Percentiles rank a stretch among this genome's conserved stretches.
Evolutionary conservation across 2,329 filamentous ascomycete genomes (phyloP).

Genomic region (Alternaria ethzedia): DNA sequence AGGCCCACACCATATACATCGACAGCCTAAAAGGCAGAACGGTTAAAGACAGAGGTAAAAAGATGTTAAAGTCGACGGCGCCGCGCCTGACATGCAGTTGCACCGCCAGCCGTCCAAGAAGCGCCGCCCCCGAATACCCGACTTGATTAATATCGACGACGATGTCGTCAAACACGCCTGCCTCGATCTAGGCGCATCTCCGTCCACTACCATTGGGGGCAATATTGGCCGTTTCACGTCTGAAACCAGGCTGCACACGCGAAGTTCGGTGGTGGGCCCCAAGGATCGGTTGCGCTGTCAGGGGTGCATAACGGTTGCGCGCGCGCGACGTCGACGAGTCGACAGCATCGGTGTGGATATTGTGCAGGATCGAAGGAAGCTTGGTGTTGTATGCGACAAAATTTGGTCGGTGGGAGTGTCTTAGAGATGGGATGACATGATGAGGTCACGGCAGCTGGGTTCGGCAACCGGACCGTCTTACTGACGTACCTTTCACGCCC

Average conservation of each 20-base stretch:
- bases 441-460: neutral
- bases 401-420: neutral
- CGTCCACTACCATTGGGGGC: slow-evolving; percentile 23
- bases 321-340: slow-evolving; percentile 10
- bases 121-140: neutral
- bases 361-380: neutral
- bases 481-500: neutral
- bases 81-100: neutral
- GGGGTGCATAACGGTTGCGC: slow-evolving; percentile 15
- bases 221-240: slow-evolving; percentile 28
- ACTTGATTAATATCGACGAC: slow-evolving; percentile 7
- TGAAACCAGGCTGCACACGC: slow-evolving; percentile 22
- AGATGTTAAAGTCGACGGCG: neutral
- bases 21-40: neutral
- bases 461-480: neutral
- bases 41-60: neutral
- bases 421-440: neutral
- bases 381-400: neutral
- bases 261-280: slow-evolving; percentile 1
- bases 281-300: neutral
- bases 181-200: slow-evolving; percentile 9
- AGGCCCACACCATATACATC: neutral
- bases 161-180: slow-evolving; percentile 17
- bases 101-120: neutral
- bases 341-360: neutral